Evolutionary conservation across 352 stramenopile species (phyloP).

Genomic region (Phytophthora hibernalis): DNA sequence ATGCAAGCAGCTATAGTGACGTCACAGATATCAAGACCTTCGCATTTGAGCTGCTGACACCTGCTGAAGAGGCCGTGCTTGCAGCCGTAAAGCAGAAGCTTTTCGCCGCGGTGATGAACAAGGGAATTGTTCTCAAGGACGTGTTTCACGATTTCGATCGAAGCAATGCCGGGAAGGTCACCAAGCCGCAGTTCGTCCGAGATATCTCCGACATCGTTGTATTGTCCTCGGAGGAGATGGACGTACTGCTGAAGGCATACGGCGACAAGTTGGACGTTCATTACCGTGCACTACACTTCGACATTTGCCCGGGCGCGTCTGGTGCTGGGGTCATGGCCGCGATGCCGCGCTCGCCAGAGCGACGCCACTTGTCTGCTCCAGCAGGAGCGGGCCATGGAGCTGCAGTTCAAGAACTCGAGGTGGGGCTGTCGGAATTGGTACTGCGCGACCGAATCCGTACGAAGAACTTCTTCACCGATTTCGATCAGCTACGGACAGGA

Average conservation of each 20-base stretch:
- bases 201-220: constrained; percentile 74
- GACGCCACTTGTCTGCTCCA: constrained; percentile 55
- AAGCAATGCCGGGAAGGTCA: constrained; percentile 86
- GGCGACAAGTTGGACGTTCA: constrained; percentile 79
- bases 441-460: constrained; percentile 80
- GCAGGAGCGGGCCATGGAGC: constrained; percentile 5
- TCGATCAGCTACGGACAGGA: constrained; percentile 74
- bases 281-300: constrained; percentile 76
- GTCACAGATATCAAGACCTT: constrained; percentile 44
- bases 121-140: constrained; percentile 88
- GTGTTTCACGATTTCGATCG: constrained; percentile 89
- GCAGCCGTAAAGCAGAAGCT: constrained; percentile 62
- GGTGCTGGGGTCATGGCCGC: constrained; percentile 35
- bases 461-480: constrained; percentile 89
- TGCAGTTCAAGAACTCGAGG: constrained; percentile 62
- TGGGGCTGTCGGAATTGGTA: constrained; percentile 60
- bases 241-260: constrained; percentile 75
- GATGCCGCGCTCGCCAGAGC: constrained; percentile 56
- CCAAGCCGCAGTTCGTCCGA: constrained; percentile 78
- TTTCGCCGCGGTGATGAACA: constrained; percentile 67
- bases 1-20: constrained; percentile 43
- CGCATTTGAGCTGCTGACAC: constrained; percentile 33
- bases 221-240: constrained; percentile 57
- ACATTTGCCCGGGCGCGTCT: constrained; percentile 60
- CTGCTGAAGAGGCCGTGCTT: constrained; percentile 47